Conservation (phyloP, 2,329 filamentous ascomycete species). For the Thielaviopsis populi region DNA sequence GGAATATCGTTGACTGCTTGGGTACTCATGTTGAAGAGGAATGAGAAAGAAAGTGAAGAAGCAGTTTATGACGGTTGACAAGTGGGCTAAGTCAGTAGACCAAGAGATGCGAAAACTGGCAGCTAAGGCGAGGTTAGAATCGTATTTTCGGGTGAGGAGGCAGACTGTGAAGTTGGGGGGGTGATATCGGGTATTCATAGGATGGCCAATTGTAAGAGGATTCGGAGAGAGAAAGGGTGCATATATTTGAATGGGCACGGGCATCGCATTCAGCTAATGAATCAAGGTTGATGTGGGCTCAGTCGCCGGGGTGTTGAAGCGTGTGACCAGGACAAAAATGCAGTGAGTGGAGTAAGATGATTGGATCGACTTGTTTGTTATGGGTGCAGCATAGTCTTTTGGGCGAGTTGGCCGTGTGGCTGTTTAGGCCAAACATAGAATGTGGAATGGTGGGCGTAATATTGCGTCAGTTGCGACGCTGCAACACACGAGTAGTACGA, state of each 20-base stretch:
- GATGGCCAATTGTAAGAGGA: not conserved
- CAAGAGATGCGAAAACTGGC: not conserved
- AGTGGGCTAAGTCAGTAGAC: not conserved
- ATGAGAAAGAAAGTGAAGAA: not conserved
- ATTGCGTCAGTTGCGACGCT: constrained; percentile 6
- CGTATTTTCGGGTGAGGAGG: not conserved
- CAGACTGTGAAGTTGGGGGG: no score
- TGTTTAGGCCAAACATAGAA: not conserved
- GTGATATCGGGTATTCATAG: not conserved
- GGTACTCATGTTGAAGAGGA: constrained; percentile 21
- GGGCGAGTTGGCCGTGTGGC: not conserved
- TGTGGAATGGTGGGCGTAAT: constrained; percentile 1
- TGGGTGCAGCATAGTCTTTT: not conserved
- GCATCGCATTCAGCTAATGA: not conserved
- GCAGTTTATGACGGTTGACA: not conserved
- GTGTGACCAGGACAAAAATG: constrained; percentile 6
- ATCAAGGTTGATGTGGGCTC: not conserved
- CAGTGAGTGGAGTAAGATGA: not conserved
- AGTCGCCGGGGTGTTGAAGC: constrained; percentile 2
- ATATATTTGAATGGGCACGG: not conserved
- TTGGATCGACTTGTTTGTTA: constrained; percentile 4
- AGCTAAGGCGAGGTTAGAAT: not conserved
- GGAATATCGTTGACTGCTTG: constrained; percentile 45
- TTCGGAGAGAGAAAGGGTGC: not conserved
- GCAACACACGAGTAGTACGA: not conserved